Conservation (phyloP, 2,329 filamentous ascomycete species). For the Neoarthrinium moseri region DNA sequence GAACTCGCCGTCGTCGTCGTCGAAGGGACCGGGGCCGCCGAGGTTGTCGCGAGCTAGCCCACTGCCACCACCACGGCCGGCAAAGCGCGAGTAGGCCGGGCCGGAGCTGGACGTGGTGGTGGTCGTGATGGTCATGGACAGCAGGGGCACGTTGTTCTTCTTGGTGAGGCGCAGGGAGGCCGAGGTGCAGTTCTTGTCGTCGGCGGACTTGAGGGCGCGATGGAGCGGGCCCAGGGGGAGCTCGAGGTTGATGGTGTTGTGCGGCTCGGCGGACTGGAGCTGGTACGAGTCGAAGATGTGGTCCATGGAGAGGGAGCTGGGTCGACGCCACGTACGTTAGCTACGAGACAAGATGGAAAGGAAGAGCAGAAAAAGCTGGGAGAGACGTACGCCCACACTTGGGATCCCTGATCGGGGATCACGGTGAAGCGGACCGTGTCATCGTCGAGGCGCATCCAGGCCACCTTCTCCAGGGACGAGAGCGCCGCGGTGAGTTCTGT, state of each 20-base stretch:
- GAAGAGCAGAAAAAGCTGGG: slow-evolving; percentile 9
- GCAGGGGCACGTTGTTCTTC: slow-evolving; percentile 80
- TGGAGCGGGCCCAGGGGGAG: slow-evolving; percentile 85
- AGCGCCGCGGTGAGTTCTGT: slow-evolving; percentile 64
- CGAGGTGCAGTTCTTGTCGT: slow-evolving; percentile 73
- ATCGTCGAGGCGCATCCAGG: slow-evolving; percentile 87
- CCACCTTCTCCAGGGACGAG: slow-evolving; percentile 73
- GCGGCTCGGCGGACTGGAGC: slow-evolving; percentile 77
- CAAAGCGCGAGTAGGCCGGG: slow-evolving; percentile 30
- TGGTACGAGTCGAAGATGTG: slow-evolving; percentile 85
- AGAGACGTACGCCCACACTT: slow-evolving; percentile 84
- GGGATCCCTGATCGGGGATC: slow-evolving; percentile 89
- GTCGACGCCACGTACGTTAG: slow-evolving; percentile 13
- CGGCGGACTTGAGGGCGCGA: slow-evolving; percentile 87
- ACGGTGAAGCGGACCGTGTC: slow-evolving; percentile 90
- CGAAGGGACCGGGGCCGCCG: slow-evolving; percentile 23
- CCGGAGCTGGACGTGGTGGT: slow-evolving; percentile 55
- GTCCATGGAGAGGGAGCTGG: slow-evolving; percentile 64
- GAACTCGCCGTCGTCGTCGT: slow-evolving; percentile 45
- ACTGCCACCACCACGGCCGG: slow-evolving; percentile 16
- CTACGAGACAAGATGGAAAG: neutral
- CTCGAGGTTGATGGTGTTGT: slow-evolving; percentile 95
- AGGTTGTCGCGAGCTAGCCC: neutral
- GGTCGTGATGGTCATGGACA: slow-evolving; percentile 87
- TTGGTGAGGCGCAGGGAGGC: slow-evolving; percentile 90